Percentiles rank a stretch among this genome's conserved stretches.
phyloP scores from a whole-genome alignment of 306 rosid species.

The Styphnolobium japonicum region DNA sequence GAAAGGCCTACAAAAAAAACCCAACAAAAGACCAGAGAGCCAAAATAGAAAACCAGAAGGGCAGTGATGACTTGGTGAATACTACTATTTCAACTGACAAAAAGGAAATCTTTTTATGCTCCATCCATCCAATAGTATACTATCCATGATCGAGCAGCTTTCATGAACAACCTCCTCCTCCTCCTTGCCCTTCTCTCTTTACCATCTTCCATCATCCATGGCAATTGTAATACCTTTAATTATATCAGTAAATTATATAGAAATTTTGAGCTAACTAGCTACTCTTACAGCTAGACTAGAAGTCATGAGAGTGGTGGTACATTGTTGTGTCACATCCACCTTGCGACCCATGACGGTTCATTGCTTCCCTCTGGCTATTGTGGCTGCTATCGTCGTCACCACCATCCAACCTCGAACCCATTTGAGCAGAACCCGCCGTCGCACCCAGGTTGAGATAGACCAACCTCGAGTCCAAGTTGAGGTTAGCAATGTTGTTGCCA shows the following conservation, averaged over 20 bases:
- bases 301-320: constrained; percentile 83
- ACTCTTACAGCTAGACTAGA: constrained; percentile 28
- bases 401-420: constrained; percentile 54
- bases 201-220: constrained; percentile 19
- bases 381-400: constrained; percentile 43
- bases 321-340: constrained; percentile 53
- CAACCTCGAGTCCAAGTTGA: constrained; percentile 77
- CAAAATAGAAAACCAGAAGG: neutral
- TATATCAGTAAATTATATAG: constrained; percentile 6
- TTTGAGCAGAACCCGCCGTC: constrained; percentile 30
- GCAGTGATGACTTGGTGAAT: neutral
- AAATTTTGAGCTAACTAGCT: neutral
- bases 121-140: constrained; percentile 6
- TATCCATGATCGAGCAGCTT: constrained; percentile 23
- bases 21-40: constrained; percentile 14
- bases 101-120: constrained; percentile 16
- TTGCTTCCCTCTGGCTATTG: constrained; percentile 43
- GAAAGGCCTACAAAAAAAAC: constrained; percentile 38
- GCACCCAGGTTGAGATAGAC: constrained; percentile 94
- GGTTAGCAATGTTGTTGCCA: constrained; percentile 48
- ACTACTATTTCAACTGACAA: constrained; percentile 14
- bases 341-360: too few species aligned
- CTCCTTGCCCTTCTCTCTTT: neutral
- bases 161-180: neutral
- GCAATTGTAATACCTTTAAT: constrained; percentile 6